Conservation (phyloP, 2,329 filamentous ascomycete species). For the Herpotrichia juniperi region DNA sequence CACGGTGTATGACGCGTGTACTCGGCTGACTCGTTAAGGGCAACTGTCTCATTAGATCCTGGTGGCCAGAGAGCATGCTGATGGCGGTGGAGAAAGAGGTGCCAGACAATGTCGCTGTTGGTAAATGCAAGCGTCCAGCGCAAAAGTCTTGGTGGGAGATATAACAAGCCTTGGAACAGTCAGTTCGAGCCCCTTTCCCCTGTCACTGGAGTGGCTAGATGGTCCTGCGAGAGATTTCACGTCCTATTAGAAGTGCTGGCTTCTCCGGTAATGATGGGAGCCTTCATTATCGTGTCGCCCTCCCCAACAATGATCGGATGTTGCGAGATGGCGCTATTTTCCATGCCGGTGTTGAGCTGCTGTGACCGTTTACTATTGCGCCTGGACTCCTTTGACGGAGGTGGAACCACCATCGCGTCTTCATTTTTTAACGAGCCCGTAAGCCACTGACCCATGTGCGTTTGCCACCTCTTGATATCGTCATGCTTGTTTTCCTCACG, state of each 20-base stretch:
- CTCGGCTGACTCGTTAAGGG: too few species aligned
- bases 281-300: not conserved
- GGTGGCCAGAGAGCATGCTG: too few species aligned
- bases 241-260: not conserved
- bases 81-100: too few species aligned
- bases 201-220: too few species aligned
- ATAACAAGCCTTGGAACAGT: too few species aligned
- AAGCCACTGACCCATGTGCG: slow-evolving; percentile 46
- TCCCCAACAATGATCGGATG: not conserved
- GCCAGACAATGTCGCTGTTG: too few species aligned
- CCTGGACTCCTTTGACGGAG: not conserved
- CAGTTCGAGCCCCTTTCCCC: too few species aligned
- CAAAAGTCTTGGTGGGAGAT: too few species aligned
- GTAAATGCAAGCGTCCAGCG: too few species aligned
- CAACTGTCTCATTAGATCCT: too few species aligned
- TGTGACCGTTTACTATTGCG: not conserved
- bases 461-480: slow-evolving; percentile 43
- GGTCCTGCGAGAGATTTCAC: too few species aligned
- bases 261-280: not conserved
- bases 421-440: slow-evolving; percentile 40
- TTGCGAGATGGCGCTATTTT: not conserved
- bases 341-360: not conserved
- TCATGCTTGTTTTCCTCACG: slow-evolving; percentile 47
- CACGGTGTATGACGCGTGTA: too few species aligned
- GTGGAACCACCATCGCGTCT: slow-evolving; percentile 8